These are phyloP conservation scores for Ganoderma sinense DNA, from an alignment of 1,284 basidiomycete genomes.

Conservation along the genomic window DNA sequence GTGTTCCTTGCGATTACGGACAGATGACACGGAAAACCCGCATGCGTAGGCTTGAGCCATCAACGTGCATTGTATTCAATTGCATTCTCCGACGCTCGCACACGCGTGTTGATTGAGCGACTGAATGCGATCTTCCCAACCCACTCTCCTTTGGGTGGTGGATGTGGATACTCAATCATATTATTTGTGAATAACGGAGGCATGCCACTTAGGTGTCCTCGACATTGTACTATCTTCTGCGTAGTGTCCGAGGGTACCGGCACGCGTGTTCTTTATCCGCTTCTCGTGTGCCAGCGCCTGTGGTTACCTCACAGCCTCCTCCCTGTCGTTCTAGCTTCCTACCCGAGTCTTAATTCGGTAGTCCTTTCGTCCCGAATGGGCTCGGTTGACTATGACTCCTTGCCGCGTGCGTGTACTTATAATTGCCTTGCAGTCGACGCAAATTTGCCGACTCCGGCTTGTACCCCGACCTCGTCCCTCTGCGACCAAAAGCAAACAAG, in stretches of 20 bases:
- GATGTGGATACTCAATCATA: not conserved
- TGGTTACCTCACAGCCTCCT: not conserved
- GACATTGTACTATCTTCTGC: not conserved
- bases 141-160: not conserved
- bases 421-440: constrained; percentile 26
- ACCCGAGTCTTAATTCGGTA: not conserved
- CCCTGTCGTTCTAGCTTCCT: not conserved
- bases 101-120: not conserved
- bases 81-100: not conserved
- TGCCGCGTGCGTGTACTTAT: constrained; percentile 1
- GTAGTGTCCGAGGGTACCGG: not conserved
- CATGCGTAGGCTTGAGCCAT: not conserved
- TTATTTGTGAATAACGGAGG: not conserved
- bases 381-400: not conserved
- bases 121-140: not conserved
- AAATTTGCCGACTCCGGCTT: constrained; percentile 32
- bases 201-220: not conserved
- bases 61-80: not conserved
- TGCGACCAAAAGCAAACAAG: constrained; percentile 10
- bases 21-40: not conserved
- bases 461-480: constrained; percentile 28
- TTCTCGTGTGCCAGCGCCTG: not conserved
- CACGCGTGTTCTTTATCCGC: not conserved
- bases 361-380: not conserved
- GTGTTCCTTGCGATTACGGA: not conserved